Conservation (phyloP, 1,284 basidiomycete species). For the Gomphus bonarii region DNA sequence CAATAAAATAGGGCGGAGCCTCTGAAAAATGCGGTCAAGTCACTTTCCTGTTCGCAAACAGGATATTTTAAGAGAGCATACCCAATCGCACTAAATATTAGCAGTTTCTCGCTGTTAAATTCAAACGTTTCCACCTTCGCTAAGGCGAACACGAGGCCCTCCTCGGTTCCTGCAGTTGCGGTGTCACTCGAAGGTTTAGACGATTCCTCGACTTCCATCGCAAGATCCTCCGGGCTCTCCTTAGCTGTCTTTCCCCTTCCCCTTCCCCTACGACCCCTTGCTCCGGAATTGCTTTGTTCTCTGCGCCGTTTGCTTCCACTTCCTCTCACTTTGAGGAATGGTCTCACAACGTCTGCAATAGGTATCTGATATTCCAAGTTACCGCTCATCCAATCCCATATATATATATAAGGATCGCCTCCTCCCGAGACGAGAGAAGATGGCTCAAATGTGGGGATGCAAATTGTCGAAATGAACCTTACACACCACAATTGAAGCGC, state of each 20-base stretch:
- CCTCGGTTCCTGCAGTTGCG: constrained; percentile 17
- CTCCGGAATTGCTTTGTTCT: constrained; percentile 23
- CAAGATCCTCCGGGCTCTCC: constrained; percentile 17
- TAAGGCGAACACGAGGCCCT: constrained; percentile 9
- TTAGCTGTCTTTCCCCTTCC: constrained; percentile 17
- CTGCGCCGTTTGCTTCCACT: constrained; percentile 17
- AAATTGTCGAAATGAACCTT: constrained; percentile 77
- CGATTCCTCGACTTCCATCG: constrained; percentile 16
- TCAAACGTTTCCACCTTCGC: constrained; percentile 16
- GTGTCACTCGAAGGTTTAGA: constrained; percentile 15
- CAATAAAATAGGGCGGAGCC: constrained; percentile 57
- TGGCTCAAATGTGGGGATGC: constrained; percentile 47
- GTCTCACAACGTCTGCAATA: constrained; percentile 45
- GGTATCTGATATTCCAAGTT: constrained; percentile 39
- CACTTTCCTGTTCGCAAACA: neutral
- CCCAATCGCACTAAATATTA: constrained; percentile 64
- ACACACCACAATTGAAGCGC: neutral
- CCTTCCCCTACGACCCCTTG: constrained; percentile 18
- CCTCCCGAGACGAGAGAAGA: constrained; percentile 68
- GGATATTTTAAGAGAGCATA: constrained; percentile 22
- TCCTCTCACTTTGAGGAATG: constrained; percentile 48
- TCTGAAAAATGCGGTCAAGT: constrained; percentile 29
- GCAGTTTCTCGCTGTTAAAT: constrained; percentile 23
- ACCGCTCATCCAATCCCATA: constrained; percentile 77
- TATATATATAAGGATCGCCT: constrained; percentile 68